A percentile compares a stretch with the other conserved stretches of the same genome.
phyloP scores from a whole-genome alignment of 2,329 filamentous ascomycete species.

The Scytalidium sp. region DNA sequence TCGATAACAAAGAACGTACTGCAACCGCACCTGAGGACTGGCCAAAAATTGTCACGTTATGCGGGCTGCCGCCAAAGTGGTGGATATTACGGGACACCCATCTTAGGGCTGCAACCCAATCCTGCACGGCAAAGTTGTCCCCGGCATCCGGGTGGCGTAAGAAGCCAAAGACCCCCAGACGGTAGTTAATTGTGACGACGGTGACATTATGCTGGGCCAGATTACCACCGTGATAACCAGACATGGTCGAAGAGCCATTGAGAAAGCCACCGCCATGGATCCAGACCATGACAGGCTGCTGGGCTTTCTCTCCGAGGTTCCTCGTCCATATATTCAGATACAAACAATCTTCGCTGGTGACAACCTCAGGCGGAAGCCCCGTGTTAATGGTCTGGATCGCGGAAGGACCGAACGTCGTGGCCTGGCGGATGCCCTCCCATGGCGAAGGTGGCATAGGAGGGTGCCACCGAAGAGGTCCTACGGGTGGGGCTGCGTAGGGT shows the following conservation, averaged over 20 bases:
- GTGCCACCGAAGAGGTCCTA: slow-evolving; percentile 10
- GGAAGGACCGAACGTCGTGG: slow-evolving; percentile 7
- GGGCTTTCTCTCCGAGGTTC: slow-evolving; percentile 15
- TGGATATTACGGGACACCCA: slow-evolving; percentile 59
- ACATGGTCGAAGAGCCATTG: slow-evolving; percentile 35
- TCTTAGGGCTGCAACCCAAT: slow-evolving; percentile 47
- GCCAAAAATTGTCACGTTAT: slow-evolving; percentile 58
- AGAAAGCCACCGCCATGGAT: slow-evolving; percentile 37
- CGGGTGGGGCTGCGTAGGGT: background rate
- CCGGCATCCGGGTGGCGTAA: slow-evolving; percentile 31
- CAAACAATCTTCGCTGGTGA: slow-evolving; percentile 27
- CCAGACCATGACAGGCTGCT: slow-evolving; percentile 39
- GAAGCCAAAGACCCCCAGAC: slow-evolving; percentile 23
- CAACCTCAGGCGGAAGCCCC: background rate
- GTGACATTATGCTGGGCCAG: slow-evolving; percentile 38
- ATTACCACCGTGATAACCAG: slow-evolving; percentile 39
- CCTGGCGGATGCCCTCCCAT: background rate
- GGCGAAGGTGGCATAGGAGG: slow-evolving; percentile 21
- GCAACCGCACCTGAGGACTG: slow-evolving; percentile 46
- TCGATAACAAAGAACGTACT: background rate
- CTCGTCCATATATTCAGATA: slow-evolving; percentile 30
- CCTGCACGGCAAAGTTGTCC: slow-evolving; percentile 44
- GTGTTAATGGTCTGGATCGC: slow-evolving; percentile 21
- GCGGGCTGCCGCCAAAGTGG: slow-evolving; percentile 54
- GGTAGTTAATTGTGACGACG: slow-evolving; percentile 42